These are phyloP conservation scores for Quillaja saponaria DNA, from an alignment of 306 rosid species.

Conservation along the genomic window DNA sequence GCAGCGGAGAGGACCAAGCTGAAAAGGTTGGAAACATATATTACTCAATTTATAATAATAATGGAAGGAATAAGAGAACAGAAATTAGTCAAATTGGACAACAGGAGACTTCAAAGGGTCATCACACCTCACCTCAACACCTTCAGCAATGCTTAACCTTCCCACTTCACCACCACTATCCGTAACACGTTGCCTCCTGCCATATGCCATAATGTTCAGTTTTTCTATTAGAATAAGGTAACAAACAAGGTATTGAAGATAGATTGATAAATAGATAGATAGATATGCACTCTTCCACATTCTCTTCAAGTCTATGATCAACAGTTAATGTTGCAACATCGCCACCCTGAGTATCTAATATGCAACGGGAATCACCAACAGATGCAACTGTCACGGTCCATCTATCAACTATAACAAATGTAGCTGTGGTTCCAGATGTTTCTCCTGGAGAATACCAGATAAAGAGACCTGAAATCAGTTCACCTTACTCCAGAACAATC, in stretches of 20 bases:
- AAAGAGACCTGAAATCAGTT: conserved; percentile 24
- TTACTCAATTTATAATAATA: conserved; percentile 5
- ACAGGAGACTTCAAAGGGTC: neutral
- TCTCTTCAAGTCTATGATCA: conserved; percentile 96
- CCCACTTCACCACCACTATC: conserved; percentile 99
- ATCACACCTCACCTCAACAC: conserved; percentile 69
- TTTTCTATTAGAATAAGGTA: conserved; percentile 5
- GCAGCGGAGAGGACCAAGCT: conserved; percentile 99
- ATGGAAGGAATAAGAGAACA: neutral
- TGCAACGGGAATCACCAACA: conserved; percentile 95
- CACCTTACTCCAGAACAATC: neutral
- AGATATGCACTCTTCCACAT: conserved; percentile 75
- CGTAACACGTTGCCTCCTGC: conserved; percentile 90
- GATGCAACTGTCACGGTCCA: conserved; percentile 99
- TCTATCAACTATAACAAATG: conserved; percentile 89
- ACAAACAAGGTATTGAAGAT: conserved; percentile 16
- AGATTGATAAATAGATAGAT: too few species aligned
- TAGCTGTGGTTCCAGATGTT: conserved; percentile 96
- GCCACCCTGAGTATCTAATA: conserved; percentile 88
- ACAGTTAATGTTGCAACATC: conserved; percentile 79
- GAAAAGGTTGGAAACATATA: conserved; percentile 40
- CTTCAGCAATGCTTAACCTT: conserved; percentile 88
- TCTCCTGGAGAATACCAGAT: conserved; percentile 59
- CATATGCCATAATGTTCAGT: conserved; percentile 21
- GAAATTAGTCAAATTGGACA: neutral